These are phyloP conservation scores for Psilocybe sp. DNA, from an alignment of 768 basidiomycete species.

Conservation along the genomic window DNA sequence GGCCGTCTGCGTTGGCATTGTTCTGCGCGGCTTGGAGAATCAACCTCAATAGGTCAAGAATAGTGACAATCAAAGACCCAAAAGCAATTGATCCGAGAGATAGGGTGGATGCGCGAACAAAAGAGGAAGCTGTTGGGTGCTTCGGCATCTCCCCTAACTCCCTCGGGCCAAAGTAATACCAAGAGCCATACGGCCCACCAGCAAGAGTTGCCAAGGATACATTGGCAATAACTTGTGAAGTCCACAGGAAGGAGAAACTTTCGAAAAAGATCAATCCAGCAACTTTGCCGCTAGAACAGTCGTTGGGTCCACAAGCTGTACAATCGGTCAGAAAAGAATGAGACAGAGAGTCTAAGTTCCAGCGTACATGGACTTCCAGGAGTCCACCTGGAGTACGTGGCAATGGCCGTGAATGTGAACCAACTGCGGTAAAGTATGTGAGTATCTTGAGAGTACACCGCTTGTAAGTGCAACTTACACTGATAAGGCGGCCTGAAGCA, in stretches of 20 bases:
- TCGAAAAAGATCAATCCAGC: conserved; percentile 76
- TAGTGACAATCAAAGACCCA: conserved; percentile 78
- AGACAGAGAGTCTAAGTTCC: background rate
- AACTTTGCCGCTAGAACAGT: conserved; percentile 72
- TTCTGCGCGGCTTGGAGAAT: conserved; percentile 57
- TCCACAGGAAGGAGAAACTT: conserved; percentile 85
- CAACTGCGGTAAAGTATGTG: conserved; percentile 40
- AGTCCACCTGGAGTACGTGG: conserved; percentile 76
- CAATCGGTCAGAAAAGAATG: conserved; percentile 3
- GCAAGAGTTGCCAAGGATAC: conserved; percentile 77
- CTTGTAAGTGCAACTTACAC: conserved; percentile 44
- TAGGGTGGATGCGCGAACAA: conserved; percentile 71
- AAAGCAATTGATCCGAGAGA: conserved; percentile 87
- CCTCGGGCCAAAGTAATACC: conserved; percentile 85
- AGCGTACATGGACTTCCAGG: conserved; percentile 68
- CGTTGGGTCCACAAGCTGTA: conserved; percentile 43
- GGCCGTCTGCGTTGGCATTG: conserved; percentile 59
- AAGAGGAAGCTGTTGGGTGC: conserved; percentile 66
- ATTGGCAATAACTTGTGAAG: conserved; percentile 78
- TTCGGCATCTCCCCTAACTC: conserved; percentile 67
- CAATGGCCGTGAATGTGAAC: conserved; percentile 76
- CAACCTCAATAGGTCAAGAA: conserved; percentile 67
- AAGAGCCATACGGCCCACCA: conserved; percentile 72
- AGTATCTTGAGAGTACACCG: background rate
- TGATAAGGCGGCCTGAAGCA: conserved; percentile 67